phyloP scores from a whole-genome alignment of 1,284 basidiomycete genomes.

The Puccinia coronata region DNA sequence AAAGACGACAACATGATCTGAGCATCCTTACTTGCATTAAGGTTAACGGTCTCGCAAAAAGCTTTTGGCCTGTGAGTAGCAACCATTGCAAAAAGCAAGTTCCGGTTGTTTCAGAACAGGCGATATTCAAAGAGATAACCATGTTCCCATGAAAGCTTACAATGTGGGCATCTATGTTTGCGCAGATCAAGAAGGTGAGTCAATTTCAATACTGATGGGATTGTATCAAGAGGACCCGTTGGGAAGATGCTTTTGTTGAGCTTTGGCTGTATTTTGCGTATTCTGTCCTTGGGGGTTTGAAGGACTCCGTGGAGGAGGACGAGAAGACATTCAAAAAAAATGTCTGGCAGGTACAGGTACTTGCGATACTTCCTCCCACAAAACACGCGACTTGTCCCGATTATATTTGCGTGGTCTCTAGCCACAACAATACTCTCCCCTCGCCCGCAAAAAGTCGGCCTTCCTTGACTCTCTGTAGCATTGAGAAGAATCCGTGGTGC shows the following conservation, averaged over 20 bases:
- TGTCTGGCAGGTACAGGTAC: constrained; percentile 21
- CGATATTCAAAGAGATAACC: neutral
- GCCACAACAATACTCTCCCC: constrained; percentile 29
- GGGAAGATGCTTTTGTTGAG: neutral
- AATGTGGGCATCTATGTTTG: constrained; percentile 23
- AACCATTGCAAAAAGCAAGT: neutral
- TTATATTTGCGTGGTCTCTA: constrained; percentile 29
- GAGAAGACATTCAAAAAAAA: neutral
- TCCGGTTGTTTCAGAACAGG: neutral
- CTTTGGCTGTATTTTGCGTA: neutral
- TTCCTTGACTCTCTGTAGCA: neutral
- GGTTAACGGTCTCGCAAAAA: constrained; percentile 40
- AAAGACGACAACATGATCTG: neutral
- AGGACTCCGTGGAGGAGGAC: neutral
- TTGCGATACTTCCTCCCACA: constrained; percentile 45
- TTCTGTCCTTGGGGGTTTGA: no score
- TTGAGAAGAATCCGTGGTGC: neutral
- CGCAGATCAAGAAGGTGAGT: neutral
- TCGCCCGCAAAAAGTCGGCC: neutral
- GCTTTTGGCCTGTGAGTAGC: constrained; percentile 31
- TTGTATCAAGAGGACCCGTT: neutral
- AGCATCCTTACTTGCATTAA: constrained; percentile 33
- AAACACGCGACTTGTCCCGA: constrained; percentile 36
- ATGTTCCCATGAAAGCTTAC: constrained; percentile 9
- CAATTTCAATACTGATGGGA: no score